These are phyloP conservation scores for Canavalia gladiata DNA, from an alignment of 306 rosid genomes.

Conservation along the genomic window DNA sequence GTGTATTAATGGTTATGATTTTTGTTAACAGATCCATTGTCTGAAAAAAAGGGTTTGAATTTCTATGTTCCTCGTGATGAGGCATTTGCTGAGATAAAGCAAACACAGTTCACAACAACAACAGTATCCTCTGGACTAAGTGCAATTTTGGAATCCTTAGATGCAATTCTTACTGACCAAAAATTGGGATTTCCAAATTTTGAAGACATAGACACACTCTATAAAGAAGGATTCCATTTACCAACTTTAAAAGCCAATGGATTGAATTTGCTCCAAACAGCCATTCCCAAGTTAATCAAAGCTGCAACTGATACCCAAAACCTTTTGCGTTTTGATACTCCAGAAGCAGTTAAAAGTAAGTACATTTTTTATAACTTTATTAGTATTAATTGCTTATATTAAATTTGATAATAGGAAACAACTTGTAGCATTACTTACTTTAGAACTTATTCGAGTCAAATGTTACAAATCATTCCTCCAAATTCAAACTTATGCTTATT, in stretches of 20 bases:
- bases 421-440: background rate
- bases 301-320: conserved; percentile 45
- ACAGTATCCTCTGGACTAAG: conserved; percentile 50
- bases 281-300: conserved; percentile 53
- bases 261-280: conserved; percentile 24
- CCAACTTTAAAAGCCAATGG: conserved; percentile 38
- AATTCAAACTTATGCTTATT: no score
- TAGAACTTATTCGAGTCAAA: background rate
- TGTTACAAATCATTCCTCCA: no score
- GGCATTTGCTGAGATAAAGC: conserved; percentile 57
- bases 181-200: conserved; percentile 55
- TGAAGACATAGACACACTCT: conserved; percentile 57
- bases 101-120: conserved; percentile 53
- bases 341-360: conserved; percentile 59
- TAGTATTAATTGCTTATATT: background rate
- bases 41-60: conserved; percentile 45
- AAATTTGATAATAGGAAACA: no score
- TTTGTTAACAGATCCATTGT: conserved; percentile 52
- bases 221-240: conserved; percentile 52
- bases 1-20: no score
- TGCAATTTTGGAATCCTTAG: conserved; percentile 48
- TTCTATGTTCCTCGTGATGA: conserved; percentile 73
- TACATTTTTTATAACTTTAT: background rate
- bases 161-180: conserved; percentile 36
- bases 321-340: conserved; percentile 60